Evolutionary conservation across 371 early-diverging fungal species (phyloP), one percentile per base, ranked within the genome.

Genomic region (Batrachochytrium dendrobatidis): DNA sequence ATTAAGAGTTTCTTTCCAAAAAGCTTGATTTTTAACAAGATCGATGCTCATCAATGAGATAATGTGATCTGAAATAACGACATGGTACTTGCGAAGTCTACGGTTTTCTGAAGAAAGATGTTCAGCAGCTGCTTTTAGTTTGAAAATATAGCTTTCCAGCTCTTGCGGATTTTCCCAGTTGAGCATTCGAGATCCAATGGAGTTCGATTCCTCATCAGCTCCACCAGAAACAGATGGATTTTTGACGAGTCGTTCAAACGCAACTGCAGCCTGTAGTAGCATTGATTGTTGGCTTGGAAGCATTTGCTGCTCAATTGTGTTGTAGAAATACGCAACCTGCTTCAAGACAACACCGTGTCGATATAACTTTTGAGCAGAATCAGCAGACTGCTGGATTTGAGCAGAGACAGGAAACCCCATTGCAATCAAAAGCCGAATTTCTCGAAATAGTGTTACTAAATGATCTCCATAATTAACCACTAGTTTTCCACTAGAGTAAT

Each of bases 251-350:
- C 64, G 44, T 58, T 81, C 82, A 62, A 81, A 81, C 1, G 57
- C 66, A 10, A 78, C 54, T 1, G 82, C 80, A 2, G 58, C 60
- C 12, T 70, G 64, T 25, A 81, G 48, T 20, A 81, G 54, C 80
- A 81, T 75, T 10, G 68, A 60, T 34, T 69, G 73, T 43, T 79
- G 82, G 53, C 68, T 71, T 1, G 74, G 70, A 5, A 74, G 65
- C 75, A 81, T 77, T 49, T 79, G 78, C 50, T 75, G 67, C 39
- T 78, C 79, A 52, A 81, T 77, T 1, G 78, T 78, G 66, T 81
- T 81, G 61, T 81, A 81, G 48, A 81, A 76, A 43, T 81, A 73
- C 3, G 80, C 76, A 1, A 81, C 71, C 56, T 81, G 82, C 54
- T 77, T 70, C 61, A 81, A 61, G 0, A 76, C 64, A 17, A 72